Evolutionary conservation across 2,329 filamentous ascomycete species (phyloP), one percentile per base, ranked within the genome.

Genomic region (Escovopsis sp.): DNA sequence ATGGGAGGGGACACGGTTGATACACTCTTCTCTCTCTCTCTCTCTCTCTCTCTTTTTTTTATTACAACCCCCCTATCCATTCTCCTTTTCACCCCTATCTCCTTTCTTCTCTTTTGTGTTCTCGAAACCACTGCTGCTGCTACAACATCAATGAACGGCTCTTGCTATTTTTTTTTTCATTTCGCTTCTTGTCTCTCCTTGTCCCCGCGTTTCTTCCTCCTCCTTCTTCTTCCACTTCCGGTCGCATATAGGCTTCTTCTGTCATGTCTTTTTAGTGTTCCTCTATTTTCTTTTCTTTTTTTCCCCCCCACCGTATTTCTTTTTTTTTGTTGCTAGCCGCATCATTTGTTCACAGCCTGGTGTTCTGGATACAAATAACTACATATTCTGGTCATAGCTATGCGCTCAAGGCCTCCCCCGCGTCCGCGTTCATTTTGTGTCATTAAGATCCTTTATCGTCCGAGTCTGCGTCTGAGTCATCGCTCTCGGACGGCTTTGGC

Each of bases 321-420:
- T 14, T 27, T 35, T 36, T 37, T 15, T 40, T 16, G 33, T 20
- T 25, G 13, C 29, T 32, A 35, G 5, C 32, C 13, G 10, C 25
- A 14, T 33, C 15, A 6, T 42, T 13, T 36, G 41, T 45, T 46
- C 52, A 48, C 46, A 51, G 55, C 54, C 54, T 48, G 55, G 56
- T 60, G 57, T 60, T 59, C 55, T 58, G 57, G 58, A 59, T 59
- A 59, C 27, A 30, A 9, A 30, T 30, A 9, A 30, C 42, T 47
- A 50, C 43, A n/a, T 20, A 20, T 20, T 20, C 20, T 42, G 43
- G 41, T 41, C 41, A 35, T 25, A 13, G 33, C 40, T 15, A 20
- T 15, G 32, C 35, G 15, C 34, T 35, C 36, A 30, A 40, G 31
- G 29, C 16, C 20, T 20, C 20, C 42, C 42, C 35, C 24, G 25